Evolutionary conservation across 768 basidiomycete species (phyloP).

Genomic region (Austroboletus eburneus): DNA sequence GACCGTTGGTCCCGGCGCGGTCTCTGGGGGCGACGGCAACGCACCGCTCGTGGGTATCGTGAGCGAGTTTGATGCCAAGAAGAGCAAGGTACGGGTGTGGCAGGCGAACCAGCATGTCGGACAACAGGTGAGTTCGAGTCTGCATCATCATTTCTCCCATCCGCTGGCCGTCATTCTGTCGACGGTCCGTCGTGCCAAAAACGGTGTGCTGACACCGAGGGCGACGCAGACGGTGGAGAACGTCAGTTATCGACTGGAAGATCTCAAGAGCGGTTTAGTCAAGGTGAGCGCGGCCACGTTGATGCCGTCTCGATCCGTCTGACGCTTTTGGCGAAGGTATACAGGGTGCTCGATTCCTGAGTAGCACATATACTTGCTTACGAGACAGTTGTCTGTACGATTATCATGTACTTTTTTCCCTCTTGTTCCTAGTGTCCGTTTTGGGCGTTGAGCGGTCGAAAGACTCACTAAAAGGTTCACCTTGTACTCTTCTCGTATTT

Average conservation of each 20-base stretch:
- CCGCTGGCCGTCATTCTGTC: constrained; percentile 20
- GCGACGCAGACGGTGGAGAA: constrained; percentile 57
- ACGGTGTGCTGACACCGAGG: constrained; percentile 35
- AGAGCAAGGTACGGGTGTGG: constrained; percentile 78
- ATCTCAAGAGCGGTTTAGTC: constrained; percentile 79
- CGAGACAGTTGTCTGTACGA: not conserved
- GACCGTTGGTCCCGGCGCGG: too few relatives aligned
- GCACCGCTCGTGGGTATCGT: constrained; percentile 68
- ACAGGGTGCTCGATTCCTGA: constrained; percentile 39
- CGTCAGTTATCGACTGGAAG: constrained; percentile 85
- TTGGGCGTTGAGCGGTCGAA: not conserved
- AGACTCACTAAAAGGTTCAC: not conserved
- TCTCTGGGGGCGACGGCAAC: constrained; percentile 43
- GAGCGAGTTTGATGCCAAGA: constrained; percentile 80
- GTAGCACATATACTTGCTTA: not conserved
- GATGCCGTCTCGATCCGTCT: not conserved
- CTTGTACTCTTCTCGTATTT: not conserved
- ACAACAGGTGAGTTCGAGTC: constrained; percentile 55
- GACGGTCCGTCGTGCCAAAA: constrained; percentile 27
- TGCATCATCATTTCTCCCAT: constrained; percentile 13
- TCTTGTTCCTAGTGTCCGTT: not conserved
- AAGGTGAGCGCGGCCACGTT: constrained; percentile 45
- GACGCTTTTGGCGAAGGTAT: constrained; percentile 29
- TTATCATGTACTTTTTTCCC: not conserved
- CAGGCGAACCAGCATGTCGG: constrained; percentile 87